These are phyloP conservation scores for Trichoderma guizhouense DNA, from an alignment of 2,329 filamentous ascomycete species.

Conservation along the genomic window DNA sequence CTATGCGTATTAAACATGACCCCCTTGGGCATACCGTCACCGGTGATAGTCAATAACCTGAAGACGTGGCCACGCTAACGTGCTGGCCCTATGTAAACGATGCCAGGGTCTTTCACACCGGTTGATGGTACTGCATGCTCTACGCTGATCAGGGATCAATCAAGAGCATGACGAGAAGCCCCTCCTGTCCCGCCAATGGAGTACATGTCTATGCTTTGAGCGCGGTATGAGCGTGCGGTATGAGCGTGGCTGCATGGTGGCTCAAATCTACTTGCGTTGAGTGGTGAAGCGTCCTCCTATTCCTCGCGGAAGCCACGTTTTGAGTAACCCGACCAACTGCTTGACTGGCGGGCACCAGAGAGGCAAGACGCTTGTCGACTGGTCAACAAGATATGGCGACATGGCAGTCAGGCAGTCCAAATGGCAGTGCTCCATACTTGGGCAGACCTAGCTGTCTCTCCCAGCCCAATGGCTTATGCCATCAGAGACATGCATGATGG, in stretches of 20 bases:
- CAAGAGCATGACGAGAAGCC: not conserved
- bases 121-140: not conserved
- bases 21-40: not conserved
- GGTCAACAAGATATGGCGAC: not conserved
- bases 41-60: not conserved
- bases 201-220: not conserved
- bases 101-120: not conserved
- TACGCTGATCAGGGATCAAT: not conserved
- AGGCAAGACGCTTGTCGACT: not conserved
- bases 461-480: conserved; percentile 7
- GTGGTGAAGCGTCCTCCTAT: not conserved
- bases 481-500: conserved; percentile 18
- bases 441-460: not conserved
- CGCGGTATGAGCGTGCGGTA: not conserved
- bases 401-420: not conserved
- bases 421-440: conserved; percentile 6
- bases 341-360: not conserved
- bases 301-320: not conserved
- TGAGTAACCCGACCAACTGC: not conserved
- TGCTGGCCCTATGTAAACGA: not conserved
- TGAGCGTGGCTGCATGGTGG: not conserved
- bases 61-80: conserved; percentile 10
- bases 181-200: not conserved
- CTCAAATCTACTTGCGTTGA: not conserved
- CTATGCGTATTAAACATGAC: not conserved